Conservation (phyloP, 2,329 filamentous ascomycete species). For the Clonostachys rosea region DNA sequence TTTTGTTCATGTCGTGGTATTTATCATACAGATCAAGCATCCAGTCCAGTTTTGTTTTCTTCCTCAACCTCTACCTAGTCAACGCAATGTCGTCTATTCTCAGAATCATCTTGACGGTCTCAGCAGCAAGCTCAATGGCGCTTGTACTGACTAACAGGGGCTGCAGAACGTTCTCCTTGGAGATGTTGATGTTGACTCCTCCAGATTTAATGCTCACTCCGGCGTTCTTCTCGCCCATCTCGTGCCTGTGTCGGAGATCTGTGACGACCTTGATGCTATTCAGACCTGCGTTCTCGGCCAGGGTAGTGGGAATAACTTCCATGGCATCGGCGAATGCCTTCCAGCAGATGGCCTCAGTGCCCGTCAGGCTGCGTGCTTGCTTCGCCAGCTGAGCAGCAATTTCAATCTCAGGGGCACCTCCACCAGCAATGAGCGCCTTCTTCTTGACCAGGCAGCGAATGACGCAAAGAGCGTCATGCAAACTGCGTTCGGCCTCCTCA, state of each 20-base stretch:
- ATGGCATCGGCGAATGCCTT: slow-evolving; percentile 97
- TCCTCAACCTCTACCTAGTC: slow-evolving; percentile 40
- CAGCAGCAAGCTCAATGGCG: slow-evolving; percentile 91
- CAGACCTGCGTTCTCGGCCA: slow-evolving; percentile 94
- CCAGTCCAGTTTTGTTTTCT: too few relatives aligned
- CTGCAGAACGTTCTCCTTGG: slow-evolving; percentile 94
- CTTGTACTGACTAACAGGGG: slow-evolving; percentile 95
- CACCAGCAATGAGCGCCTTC: slow-evolving; percentile 96
- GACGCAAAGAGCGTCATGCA: slow-evolving; percentile 97
- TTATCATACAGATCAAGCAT: too few relatives aligned
- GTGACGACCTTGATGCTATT: slow-evolving; percentile 99
- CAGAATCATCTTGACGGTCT: slow-evolving; percentile 94
- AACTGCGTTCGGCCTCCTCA: slow-evolving; percentile 92
- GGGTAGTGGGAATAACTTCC: slow-evolving; percentile 92
- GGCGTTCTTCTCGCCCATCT: slow-evolving; percentile 90
- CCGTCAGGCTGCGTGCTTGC: slow-evolving; percentile 76
- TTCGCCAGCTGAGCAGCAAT: slow-evolving; percentile 83
- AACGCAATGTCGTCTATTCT: slow-evolving; percentile 64
- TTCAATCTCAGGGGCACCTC: slow-evolving; percentile 94
- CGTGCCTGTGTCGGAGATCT: slow-evolving; percentile 88
- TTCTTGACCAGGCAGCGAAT: slow-evolving; percentile 98
- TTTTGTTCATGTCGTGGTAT: too few relatives aligned
- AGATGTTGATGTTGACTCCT: slow-evolving; percentile 94
- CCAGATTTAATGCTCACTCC: slow-evolving; percentile 98
- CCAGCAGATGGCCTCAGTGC: slow-evolving; percentile 97